Base-by-base conservation (phyloP, 306 rosid species). In the Nissolia schottii region DNA sequence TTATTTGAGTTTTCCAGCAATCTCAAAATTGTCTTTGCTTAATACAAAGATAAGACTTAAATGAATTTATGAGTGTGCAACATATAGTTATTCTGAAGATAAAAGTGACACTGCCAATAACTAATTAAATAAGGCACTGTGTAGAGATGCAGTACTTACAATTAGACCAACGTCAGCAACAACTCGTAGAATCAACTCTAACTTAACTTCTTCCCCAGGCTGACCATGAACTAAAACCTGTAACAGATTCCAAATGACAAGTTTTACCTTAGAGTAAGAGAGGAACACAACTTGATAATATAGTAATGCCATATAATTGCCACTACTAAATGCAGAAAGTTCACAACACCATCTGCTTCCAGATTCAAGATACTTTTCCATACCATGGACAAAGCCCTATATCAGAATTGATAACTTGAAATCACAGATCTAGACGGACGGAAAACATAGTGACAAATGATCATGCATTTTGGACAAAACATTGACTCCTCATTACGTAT, bases 161-260 rank as follows among this genome's bases (percentile, higher is more conserved):
- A 83, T 70, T 50, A 95, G 84, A 66, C 99, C 99, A 76, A 89
- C 97, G 13, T 95, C 99, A 12, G 99, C 99, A 73, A 95, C 99
- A 74, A 95, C 97, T 41, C 96, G 88, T 19, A 95, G 86, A 75
- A 89, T 88, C 89, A 95, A 80, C 90, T 89, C 99, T 90, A 94
- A 78, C 80, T 88, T 94, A 82, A 91, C 80, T 86, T 94, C 99
- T 89, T 91, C 96, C 64, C 97, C 97, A 32, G 95, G 92, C 78
- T 88, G 99, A 58, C 99, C 97, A 15, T 79, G 83, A 71, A 81
- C 72, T 65, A 95, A 87, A 81, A 87, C 90, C 99, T 95, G 88
- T 43, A 78, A 75, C 37, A 41, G 38, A 61, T 41, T 72, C 74
- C 6, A 25, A 58, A 61, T 25, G 9, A 32, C 27, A 74, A 24